phyloP scores from a whole-genome alignment of 164 flowering plant species.

The Echeveria elegans region DNA sequence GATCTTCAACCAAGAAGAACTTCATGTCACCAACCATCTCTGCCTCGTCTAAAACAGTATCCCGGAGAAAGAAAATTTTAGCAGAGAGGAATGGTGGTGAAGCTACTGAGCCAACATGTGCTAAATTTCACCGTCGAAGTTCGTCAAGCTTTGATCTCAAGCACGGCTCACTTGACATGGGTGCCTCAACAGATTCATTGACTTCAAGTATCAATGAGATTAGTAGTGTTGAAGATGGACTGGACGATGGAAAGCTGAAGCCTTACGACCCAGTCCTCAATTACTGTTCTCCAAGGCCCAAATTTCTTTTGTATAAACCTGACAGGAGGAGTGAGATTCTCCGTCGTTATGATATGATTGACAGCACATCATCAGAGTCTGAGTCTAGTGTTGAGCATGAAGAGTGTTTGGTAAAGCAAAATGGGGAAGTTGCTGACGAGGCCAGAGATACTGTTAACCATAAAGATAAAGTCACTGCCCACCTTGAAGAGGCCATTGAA shows the following conservation, averaged over 20 bases:
- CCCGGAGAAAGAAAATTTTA: neutral
- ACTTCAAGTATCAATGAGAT: neutral
- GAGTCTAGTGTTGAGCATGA: constrained; percentile 15
- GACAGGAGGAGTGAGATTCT: constrained; percentile 23
- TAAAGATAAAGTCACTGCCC: neutral
- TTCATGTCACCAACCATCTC: constrained; percentile 7
- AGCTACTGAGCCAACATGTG: constrained; percentile 5
- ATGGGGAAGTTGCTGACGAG: neutral
- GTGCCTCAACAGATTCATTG: neutral
- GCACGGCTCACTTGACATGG: neutral
- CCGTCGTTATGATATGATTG: constrained; percentile 15
- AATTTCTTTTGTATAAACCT: constrained; percentile 46
- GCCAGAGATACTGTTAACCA: neutral
- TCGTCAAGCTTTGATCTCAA: constrained; percentile 1
- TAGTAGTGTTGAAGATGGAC: neutral
- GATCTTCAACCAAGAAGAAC: neutral
- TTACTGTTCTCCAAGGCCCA: constrained; percentile 53
- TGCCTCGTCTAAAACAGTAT: neutral
- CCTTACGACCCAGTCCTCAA: constrained; percentile 50
- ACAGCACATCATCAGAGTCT: constrained; percentile 4
- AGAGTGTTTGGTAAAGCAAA: neutral
- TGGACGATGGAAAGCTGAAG: constrained; percentile 10
- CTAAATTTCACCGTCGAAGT: neutral
- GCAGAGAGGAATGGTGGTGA: neutral
- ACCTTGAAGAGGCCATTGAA: neutral